These are phyloP conservation scores for Pythium coloratum DNA, from an alignment of 352 stramenopile species.

Conservation along the genomic window DNA sequence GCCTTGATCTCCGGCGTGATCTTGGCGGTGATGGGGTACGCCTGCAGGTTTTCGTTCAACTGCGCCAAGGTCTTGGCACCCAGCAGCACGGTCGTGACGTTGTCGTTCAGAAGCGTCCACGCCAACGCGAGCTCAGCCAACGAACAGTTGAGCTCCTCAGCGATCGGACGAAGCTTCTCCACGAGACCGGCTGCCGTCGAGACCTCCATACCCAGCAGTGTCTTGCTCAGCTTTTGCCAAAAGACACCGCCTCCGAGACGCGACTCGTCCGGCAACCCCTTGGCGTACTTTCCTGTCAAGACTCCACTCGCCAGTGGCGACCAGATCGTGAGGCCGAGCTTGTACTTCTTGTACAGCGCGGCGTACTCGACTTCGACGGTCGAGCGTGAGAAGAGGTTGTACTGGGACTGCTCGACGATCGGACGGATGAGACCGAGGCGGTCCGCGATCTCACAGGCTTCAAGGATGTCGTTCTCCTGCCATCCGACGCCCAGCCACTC, in stretches of 20 bases:
- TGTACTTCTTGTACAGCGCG: constrained; percentile 41
- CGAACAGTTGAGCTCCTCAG: constrained; percentile 32
- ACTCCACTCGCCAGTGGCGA: constrained; percentile 38
- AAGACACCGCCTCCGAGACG: constrained; percentile 23
- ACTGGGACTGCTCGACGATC: constrained; percentile 46
- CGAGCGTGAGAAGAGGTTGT: constrained; percentile 50
- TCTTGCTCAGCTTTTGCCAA: constrained; percentile 7
- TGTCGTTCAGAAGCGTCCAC: constrained; percentile 38
- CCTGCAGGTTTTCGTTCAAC: constrained; percentile 49
- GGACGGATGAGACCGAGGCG: constrained; percentile 30
- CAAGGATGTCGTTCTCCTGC: constrained; percentile 40
- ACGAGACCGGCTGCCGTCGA: constrained; percentile 1
- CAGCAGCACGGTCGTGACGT: constrained; percentile 40
- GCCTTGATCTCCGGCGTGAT: constrained; percentile 41
- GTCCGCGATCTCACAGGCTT: constrained; percentile 40
- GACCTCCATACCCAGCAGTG: background rate
- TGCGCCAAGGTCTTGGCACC: constrained; percentile 37
- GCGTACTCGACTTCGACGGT: constrained; percentile 42
- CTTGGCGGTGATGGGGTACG: constrained; percentile 34
- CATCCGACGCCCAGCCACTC: constrained; percentile 28
- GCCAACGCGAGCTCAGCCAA: constrained; percentile 40
- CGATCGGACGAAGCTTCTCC: constrained; percentile 30
- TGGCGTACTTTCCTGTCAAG: constrained; percentile 61
- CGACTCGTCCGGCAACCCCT: constrained; percentile 26
- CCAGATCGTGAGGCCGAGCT: constrained; percentile 44